Percentiles rank a stretch among this genome's conserved stretches.
Conservation (phyloP, 2,329 filamentous ascomycete genomes). For the Macrophomina phaseolina region DNA sequence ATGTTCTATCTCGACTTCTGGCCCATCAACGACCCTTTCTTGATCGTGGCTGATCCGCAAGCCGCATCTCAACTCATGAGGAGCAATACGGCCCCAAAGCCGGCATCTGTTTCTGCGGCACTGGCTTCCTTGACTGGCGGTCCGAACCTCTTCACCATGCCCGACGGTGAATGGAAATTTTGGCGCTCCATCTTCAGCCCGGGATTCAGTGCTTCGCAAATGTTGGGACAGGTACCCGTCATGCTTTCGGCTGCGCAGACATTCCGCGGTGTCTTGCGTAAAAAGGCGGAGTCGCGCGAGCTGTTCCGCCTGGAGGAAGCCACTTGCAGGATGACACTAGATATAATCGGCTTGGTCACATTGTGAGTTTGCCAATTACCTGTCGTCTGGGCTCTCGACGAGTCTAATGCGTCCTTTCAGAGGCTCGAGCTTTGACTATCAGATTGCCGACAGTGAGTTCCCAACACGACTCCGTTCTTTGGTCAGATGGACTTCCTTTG, state of each 20-base stretch:
- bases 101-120: neutral
- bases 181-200: conserved; percentile 34
- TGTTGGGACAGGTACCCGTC: conserved; percentile 31
- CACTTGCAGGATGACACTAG: conserved; percentile 17
- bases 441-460: neutral
- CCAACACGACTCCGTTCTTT: neutral
- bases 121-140: neutral
- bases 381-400: conserved; percentile 34
- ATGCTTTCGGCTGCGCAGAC: conserved; percentile 34
- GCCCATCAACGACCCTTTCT: conserved; percentile 8
- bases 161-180: conserved; percentile 34
- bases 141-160: conserved; percentile 20
- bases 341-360: conserved; percentile 24
- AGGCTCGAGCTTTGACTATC: conserved; percentile 5
- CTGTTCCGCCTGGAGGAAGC: conserved; percentile 22
- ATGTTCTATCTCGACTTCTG: conserved; percentile 23
- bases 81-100: neutral
- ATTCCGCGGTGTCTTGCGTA: conserved; percentile 28
- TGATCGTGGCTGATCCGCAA: conserved; percentile 7
- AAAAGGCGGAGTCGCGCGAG: neutral
- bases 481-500: conserved; percentile 1
- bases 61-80: neutral
- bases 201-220: conserved; percentile 32
- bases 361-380: conserved; percentile 23
- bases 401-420: neutral